Evolutionary conservation across 768 basidiomycete genomes (phyloP).

Genomic region (Auricularia sp.): DNA sequence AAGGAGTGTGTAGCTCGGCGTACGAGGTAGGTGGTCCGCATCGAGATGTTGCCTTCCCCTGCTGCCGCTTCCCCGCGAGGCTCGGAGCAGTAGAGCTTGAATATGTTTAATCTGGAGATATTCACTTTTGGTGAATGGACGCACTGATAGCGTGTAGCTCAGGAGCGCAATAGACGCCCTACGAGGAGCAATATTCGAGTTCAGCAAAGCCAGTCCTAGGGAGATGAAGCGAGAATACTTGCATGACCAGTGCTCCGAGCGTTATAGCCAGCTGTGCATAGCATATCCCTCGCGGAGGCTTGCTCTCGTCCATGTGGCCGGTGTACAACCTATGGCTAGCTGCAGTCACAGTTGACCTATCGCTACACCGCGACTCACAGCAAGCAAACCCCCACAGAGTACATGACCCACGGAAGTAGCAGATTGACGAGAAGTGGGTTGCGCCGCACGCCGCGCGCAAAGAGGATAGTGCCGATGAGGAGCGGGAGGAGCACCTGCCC

Average conservation of each 20-base stretch:
- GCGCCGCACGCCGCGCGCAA: not conserved
- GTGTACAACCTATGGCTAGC: not conserved
- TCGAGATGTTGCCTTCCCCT: not conserved
- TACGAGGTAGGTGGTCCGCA: not conserved
- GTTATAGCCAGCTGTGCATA: not conserved
- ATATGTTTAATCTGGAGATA: not conserved
- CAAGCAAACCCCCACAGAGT: not conserved
- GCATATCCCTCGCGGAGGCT: not conserved
- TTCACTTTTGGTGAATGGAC: not conserved
- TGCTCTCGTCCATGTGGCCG: not conserved
- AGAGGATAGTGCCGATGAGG: not conserved
- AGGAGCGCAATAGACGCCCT: not conserved
- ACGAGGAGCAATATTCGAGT: not conserved
- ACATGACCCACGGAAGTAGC: not conserved
- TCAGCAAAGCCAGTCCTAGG: not conserved
- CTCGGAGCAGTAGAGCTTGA: not conserved
- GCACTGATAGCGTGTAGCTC: not conserved
- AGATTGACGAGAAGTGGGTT: not conserved
- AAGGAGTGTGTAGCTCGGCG: not conserved
- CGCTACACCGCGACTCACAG: not conserved
- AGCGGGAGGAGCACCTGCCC: not conserved
- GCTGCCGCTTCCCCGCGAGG: not conserved
- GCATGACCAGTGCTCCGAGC: not conserved
- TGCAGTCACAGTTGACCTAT: not conserved
- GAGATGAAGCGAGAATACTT: not conserved